A percentile compares a stretch with the other conserved stretches of the same genome.
These are phyloP conservation scores for Silene uniflora DNA, from an alignment of 148 eudicot species.

Conservation along the genomic window DNA sequence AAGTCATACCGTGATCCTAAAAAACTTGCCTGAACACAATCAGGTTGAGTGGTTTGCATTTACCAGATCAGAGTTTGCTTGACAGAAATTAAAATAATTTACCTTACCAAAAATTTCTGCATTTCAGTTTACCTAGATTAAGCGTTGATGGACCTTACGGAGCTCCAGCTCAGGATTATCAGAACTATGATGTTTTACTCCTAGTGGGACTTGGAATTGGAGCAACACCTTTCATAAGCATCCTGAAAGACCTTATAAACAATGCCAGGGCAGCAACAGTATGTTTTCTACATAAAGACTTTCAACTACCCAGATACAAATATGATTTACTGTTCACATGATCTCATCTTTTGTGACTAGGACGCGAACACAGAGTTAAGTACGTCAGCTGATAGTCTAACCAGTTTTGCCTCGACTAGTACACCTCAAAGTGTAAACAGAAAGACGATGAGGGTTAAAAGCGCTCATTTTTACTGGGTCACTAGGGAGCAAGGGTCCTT, in stretches of 20 bases:
- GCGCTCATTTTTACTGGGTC: conserved; percentile 95
- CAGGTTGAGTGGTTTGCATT: too few relatives aligned
- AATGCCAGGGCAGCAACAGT: conserved; percentile 55
- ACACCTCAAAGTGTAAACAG: conserved; percentile 45
- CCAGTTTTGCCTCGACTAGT: conserved; percentile 58
- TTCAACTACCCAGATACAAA: not conserved
- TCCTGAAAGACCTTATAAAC: conserved; percentile 77
- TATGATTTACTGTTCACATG: not conserved
- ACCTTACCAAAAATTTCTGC: conserved; percentile 4
- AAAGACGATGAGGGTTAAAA: conserved; percentile 52
- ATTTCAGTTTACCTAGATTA: conserved; percentile 67
- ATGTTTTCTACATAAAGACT: conserved; percentile 11
- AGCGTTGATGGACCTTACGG: conserved; percentile 97
- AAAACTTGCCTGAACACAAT: too few relatives aligned
- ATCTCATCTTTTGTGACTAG: conserved; percentile 31
- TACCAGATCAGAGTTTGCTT: not conserved
- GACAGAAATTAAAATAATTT: not conserved
- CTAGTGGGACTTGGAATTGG: conserved; percentile 97
- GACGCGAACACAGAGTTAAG: conserved; percentile 72
- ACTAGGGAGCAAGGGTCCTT: conserved; percentile 88
- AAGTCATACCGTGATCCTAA: too few relatives aligned
- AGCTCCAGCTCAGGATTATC: conserved; percentile 94
- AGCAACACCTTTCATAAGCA: conserved; percentile 95
- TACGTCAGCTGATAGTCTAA: conserved; percentile 63
- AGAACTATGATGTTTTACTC: conserved; percentile 82